Percentiles rank a stretch among this genome's conserved stretches.
phyloP scores from a whole-genome alignment of 345 rosid species.

The Erysimum cheiranthoides region DNA sequence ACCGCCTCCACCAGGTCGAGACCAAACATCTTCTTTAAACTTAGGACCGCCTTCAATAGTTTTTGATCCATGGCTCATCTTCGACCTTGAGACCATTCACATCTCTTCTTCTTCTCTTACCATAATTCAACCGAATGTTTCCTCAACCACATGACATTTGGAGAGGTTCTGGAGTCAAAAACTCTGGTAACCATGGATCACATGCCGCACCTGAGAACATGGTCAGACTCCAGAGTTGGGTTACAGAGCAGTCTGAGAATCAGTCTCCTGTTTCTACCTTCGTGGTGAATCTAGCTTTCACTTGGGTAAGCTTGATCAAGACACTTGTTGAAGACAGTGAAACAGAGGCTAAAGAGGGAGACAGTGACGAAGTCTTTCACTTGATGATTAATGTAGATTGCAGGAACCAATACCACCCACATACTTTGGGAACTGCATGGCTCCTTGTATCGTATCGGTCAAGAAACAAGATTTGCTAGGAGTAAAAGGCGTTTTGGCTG shows the following conservation, averaged over 20 bases:
- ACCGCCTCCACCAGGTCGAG: conserved; percentile 96
- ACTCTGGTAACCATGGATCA: too few relatives aligned
- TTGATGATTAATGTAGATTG: conserved; percentile 36
- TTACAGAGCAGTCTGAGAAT: conserved; percentile 27
- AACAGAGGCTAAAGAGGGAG: too few relatives aligned
- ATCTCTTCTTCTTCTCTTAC: too few relatives aligned
- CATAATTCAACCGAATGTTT: too few relatives aligned
- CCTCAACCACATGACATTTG: too few relatives aligned
- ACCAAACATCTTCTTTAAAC: conserved; percentile 75
- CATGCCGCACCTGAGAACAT: too few relatives aligned
- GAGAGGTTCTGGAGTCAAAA: too few relatives aligned
- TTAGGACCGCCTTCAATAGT: conserved; percentile 46
- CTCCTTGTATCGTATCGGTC: conserved; percentile 31
- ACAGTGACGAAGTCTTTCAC: conserved; percentile 23
- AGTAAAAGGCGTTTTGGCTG: conserved; percentile 36
- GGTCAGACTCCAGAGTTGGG: conserved; percentile 32
- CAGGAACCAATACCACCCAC: conserved; percentile 45
- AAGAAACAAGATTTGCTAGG: conserved; percentile 46
- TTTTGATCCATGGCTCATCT: conserved; percentile 27
- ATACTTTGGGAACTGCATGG: conserved; percentile 59
- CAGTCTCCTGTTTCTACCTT: conserved; percentile 37
- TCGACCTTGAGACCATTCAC: too few relatives aligned
- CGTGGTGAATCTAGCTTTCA: conserved; percentile 43
- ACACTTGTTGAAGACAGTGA: conserved; percentile 4
- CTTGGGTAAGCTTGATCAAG: conserved; percentile 48